Conservation (phyloP, 2,329 filamentous ascomycete genomes). For the Dactylella cylindrospora region DNA sequence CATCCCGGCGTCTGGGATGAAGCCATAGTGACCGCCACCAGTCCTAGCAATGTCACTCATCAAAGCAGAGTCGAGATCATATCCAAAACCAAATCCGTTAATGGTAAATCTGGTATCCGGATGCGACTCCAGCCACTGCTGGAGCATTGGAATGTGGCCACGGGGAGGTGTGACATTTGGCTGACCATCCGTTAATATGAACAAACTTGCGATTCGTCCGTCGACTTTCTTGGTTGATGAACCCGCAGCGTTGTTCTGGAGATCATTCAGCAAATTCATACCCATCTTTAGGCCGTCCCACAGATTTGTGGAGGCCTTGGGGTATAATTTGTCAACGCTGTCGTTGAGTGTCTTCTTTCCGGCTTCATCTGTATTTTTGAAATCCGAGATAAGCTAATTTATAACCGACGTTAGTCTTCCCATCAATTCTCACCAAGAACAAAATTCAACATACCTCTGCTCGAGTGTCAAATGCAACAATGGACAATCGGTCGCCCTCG, state of each 20-base stretch:
- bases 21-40: constrained; percentile 62
- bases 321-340: constrained; percentile 55
- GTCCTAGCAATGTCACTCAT: constrained; percentile 64
- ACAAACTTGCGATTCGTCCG: constrained; percentile 50
- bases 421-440: constrained; percentile 1
- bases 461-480: constrained; percentile 59
- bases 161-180: constrained; percentile 51
- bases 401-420: constrained; percentile 27
- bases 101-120: constrained; percentile 46
- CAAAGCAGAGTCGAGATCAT: constrained; percentile 57
- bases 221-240: constrained; percentile 22
- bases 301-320: constrained; percentile 57
- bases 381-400: constrained; percentile 52
- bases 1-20: constrained; percentile 65
- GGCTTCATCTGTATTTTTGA: constrained; percentile 56
- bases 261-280: constrained; percentile 55
- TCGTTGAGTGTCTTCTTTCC: constrained; percentile 56
- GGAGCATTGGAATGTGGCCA: constrained; percentile 61
- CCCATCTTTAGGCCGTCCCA: constrained; percentile 62
- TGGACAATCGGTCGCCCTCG: constrained; percentile 60
- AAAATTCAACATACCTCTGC: constrained; percentile 50
- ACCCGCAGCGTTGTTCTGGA: constrained; percentile 46
- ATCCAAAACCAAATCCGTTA: constrained; percentile 62
- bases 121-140: constrained; percentile 48
- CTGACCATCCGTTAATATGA: constrained; percentile 50